Base-by-base conservation (phyloP, 176 grass and related monocot genomes). In the Carex scoparia region DNA sequence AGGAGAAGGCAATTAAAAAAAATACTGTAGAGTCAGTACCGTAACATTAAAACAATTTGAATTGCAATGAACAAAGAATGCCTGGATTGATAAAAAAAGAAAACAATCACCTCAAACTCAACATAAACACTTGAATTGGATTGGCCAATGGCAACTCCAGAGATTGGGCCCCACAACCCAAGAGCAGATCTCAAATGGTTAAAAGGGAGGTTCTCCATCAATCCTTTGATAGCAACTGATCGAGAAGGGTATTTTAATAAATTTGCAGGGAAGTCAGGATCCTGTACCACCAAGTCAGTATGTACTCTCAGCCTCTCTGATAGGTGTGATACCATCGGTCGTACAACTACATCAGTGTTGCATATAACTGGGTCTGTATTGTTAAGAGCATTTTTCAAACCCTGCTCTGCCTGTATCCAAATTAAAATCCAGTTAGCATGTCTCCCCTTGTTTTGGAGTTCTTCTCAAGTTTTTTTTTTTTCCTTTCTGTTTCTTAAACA, bases 371-470 rank as follows among this genome's bases (percentile, higher is more conserved):
- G 55, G 35, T 80, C 78, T 35, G 55, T 80, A 14, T 60, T 57
- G 53, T 60, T 57, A 62, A 80, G 78, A 80, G 78, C 78, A 61
- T 80, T 80, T 80, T 80, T 61, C 27, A 80, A 38, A 37, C 78
- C 78, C 49, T 61, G 78, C 78, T 80, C 55, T 13, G 28, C 33
- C 78, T 80, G 38, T 60, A 80, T 37, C 5, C 3, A 80, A 74
- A 53, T 74, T 74, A 53, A 48, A 10, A 73, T 28, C 44, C 44
- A 53, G 19, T 74, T 74, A 74, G 19, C 70, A 48, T 49, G 9
- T 13, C 11, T 74, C 70, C 10, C 70, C 46, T 49, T 46, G 18
- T 44, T 71, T 73, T 73, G 18, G 42, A 73, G 16, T 73, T 48
- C 0, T 30, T 65, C 27, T 65, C 63, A 32, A 65, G 10, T 32